Conservation (phyloP, 1,139 yeast genomes). For the Diutina rugosa region DNA sequence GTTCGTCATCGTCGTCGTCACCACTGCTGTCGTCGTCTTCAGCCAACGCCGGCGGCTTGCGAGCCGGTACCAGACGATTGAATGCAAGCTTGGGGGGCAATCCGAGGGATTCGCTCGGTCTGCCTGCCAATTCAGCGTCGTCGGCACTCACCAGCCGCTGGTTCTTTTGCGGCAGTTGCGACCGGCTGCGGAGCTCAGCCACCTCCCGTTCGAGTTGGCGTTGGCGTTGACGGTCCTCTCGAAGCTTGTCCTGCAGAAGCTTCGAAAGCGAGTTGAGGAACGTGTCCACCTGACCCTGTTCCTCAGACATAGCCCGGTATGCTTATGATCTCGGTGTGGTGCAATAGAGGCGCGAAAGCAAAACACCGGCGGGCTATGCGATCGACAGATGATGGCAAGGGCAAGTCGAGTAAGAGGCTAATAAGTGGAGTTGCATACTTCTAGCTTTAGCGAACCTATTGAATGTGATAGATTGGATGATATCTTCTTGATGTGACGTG, state of each 20-base stretch:
- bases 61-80: neutral
- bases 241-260: neutral
- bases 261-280: neutral
- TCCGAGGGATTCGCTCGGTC: neutral
- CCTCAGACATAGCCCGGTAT: neutral
- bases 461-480: no score
- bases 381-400: neutral
- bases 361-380: neutral
- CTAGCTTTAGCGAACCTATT: no score
- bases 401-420: neutral
- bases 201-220: neutral
- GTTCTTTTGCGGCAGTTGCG: neutral
- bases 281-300: neutral
- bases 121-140: neutral
- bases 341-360: neutral
- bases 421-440: neutral
- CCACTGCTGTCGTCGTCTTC: neutral
- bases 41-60: neutral
- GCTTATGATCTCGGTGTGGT: neutral
- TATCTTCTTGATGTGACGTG: no score
- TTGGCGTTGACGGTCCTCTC: neutral
- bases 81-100: neutral
- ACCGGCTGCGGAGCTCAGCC: slow-evolving; percentile 1
- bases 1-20: neutral
- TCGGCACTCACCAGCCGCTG: neutral